These are phyloP conservation scores for Gossypium gossypioides DNA, from an alignment of 441 rosid species.

Conservation along the genomic window DNA sequence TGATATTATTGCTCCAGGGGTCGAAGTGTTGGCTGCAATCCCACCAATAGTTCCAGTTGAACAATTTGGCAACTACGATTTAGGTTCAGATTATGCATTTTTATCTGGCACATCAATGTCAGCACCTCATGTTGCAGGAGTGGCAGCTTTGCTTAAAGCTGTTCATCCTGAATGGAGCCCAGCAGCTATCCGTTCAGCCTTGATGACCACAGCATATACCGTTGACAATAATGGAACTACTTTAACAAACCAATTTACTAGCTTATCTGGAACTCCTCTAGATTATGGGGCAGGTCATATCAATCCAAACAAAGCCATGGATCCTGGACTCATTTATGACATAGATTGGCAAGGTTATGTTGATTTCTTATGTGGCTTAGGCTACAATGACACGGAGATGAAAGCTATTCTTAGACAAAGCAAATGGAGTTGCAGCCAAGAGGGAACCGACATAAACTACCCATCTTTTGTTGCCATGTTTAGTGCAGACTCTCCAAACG, in stretches of 20 bases:
- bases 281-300: constrained; percentile 23
- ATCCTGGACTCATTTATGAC: constrained; percentile 21
- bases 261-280: constrained; percentile 21
- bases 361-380: constrained; percentile 11
- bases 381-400: constrained; percentile 28
- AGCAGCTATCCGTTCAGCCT: constrained; percentile 42
- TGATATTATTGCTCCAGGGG: constrained; percentile 29
- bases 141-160: constrained; percentile 26
- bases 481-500: not conserved
- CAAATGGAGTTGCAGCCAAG: constrained; percentile 31
- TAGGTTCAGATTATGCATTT: constrained; percentile 29
- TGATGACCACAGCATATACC: constrained; percentile 32
- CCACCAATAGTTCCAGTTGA: constrained; percentile 16
- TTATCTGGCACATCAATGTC: constrained; percentile 34
- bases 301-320: constrained; percentile 17
- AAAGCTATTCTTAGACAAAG: constrained; percentile 20
- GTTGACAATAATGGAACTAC: constrained; percentile 18
- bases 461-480: constrained; percentile 24
- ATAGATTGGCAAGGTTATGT: constrained; percentile 13
- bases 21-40: constrained; percentile 25
- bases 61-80: constrained; percentile 10
- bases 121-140: constrained; percentile 33
- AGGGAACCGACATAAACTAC: constrained; percentile 21
- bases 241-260: constrained; percentile 13
- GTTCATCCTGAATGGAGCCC: constrained; percentile 45